Evolutionary conservation across 2,329 filamentous ascomycete species (phyloP).

Genomic region (Neoascochyta sp.): DNA sequence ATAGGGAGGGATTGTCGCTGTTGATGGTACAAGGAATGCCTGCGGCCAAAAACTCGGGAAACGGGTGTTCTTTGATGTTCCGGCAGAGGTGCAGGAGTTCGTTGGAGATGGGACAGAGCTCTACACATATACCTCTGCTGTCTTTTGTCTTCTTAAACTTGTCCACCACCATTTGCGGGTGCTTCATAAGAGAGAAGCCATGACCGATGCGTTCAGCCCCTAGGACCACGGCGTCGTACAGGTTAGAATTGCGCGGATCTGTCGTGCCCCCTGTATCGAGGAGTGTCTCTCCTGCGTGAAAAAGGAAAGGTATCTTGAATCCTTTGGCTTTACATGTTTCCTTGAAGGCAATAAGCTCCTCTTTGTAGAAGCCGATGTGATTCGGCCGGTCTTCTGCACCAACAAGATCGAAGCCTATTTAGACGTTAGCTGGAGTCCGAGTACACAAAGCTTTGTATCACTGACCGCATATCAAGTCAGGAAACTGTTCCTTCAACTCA

Average conservation of each 20-base stretch:
- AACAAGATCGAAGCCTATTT: conserved; percentile 63
- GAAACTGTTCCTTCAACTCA: conserved; percentile 55
- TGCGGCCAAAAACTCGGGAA: conserved; percentile 66
- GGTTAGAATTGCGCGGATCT: conserved; percentile 57
- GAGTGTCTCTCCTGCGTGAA: conserved; percentile 73
- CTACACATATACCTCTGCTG: conserved; percentile 59
- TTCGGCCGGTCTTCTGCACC: conserved; percentile 63
- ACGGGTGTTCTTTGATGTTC: conserved; percentile 61
- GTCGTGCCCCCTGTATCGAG: conserved; percentile 59
- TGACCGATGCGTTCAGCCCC: conserved; percentile 69
- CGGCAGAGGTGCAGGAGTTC: conserved; percentile 69
- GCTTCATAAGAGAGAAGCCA: conserved; percentile 65
- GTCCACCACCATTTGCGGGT: conserved; percentile 57
- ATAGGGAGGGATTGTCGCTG: conserved; percentile 71
- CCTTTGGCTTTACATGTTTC: conserved; percentile 46
- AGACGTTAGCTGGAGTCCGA: conserved; percentile 6
- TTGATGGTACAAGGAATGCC: conserved; percentile 71
- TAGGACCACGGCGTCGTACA: conserved; percentile 65
- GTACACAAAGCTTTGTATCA: not conserved
- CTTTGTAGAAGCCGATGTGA: conserved; percentile 55
- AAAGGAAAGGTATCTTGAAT: conserved; percentile 66
- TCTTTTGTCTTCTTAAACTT: conserved; percentile 49
- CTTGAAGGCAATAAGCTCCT: conserved; percentile 57
- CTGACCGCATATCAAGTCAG: conserved; percentile 61
- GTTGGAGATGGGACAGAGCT: conserved; percentile 74